Evolutionary conservation across 2,329 filamentous ascomycete genomes (phyloP).

Genomic region (Aspergillus proliferans): DNA sequence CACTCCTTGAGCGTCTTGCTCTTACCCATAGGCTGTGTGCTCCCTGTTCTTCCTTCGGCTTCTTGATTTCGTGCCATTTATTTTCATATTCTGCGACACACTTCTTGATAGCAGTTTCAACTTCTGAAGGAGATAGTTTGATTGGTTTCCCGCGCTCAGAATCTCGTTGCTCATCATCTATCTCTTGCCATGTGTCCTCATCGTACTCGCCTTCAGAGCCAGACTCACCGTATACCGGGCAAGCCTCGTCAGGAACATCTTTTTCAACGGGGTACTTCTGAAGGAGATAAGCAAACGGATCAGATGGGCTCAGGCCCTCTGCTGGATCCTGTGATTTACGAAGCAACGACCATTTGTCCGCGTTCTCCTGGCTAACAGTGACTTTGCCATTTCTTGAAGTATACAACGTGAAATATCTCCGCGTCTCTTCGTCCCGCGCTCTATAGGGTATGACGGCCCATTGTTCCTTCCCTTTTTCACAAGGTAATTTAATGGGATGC

Average conservation of each 20-base stretch:
- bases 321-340: constrained; percentile 1
- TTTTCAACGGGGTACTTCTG: constrained; percentile 38
- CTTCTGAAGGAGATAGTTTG: constrained; percentile 40
- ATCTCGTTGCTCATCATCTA: constrained; percentile 47
- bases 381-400: constrained; percentile 18
- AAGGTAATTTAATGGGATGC: constrained; percentile 14
- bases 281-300: constrained; percentile 31
- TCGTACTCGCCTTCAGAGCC: constrained; percentile 50
- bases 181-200: constrained; percentile 55
- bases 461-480: constrained; percentile 12
- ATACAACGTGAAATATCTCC: constrained; percentile 25
- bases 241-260: constrained; percentile 35
- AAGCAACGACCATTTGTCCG: constrained; percentile 24
- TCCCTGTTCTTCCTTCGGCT: constrained; percentile 50
- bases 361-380: constrained; percentile 20
- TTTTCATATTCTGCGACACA: constrained; percentile 47
- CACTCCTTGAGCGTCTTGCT: constrained; percentile 41
- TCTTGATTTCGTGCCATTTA: constrained; percentile 55
- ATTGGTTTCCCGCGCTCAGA: constrained; percentile 16
- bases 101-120: constrained; percentile 50
- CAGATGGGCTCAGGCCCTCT: constrained; percentile 3
- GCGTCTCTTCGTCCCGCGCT: constrained; percentile 4
- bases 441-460: constrained; percentile 26
- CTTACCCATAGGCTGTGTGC: constrained; percentile 58
- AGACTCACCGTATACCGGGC: constrained; percentile 53